A percentile compares a stretch with the other conserved stretches of the same genome.
These are phyloP conservation scores for Brassica carinata DNA, from an alignment of 345 rosid genomes.

Conservation along the genomic window DNA sequence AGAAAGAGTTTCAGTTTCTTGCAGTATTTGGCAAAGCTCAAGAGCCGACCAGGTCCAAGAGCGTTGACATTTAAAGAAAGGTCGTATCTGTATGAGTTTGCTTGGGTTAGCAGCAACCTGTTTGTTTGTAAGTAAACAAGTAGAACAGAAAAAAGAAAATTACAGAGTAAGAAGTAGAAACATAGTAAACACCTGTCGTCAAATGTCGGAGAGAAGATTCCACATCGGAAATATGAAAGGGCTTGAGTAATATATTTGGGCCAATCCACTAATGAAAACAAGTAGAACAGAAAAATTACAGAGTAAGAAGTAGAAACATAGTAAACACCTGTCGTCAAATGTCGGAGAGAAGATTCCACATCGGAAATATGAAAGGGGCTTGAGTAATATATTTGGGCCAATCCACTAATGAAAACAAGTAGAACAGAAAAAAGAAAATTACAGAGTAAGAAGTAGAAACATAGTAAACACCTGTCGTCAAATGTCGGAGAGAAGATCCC, in stretches of 20 bases:
- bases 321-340: neutral
- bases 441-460: no score
- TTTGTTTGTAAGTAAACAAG: neutral
- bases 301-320: neutral
- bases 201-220: constrained; percentile 41
- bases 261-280: no score
- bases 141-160: neutral
- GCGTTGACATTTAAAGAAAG: constrained; percentile 52
- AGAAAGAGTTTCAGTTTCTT: constrained; percentile 42
- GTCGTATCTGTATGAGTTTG: constrained; percentile 46
- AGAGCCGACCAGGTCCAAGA: constrained; percentile 50
- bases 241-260: no score
- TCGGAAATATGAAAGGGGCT: no score
- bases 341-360: neutral
- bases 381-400: no score
- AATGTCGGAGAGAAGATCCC: constrained; percentile 18
- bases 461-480: no score
- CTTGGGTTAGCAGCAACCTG: neutral
- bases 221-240: no score
- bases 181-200: constrained; percentile 25
- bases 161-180: neutral
- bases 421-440: no score
- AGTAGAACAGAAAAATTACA: neutral
- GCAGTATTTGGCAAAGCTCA: constrained; percentile 53
- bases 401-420: no score